Conservation (phyloP, 2,329 filamentous ascomycete species). For the Colletotrichum cordylinicola region DNA sequence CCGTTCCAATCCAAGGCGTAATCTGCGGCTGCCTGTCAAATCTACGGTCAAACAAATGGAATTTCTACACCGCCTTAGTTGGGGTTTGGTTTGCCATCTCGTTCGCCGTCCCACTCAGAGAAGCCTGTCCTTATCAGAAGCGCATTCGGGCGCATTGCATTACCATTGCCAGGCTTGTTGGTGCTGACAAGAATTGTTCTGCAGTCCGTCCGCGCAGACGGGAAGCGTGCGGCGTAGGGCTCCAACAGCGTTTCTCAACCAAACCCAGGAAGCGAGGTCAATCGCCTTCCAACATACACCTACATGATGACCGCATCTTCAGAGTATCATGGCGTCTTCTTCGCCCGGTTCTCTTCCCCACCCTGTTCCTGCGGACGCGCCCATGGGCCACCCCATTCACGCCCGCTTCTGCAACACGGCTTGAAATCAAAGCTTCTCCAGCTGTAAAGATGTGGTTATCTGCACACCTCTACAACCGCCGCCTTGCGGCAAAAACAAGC, state of each 20-base stretch:
- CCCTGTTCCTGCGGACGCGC: not conserved
- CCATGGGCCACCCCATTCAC: constrained; percentile 1
- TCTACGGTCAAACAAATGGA: not conserved
- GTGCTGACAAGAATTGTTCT: constrained; percentile 16
- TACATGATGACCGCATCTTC: constrained; percentile 21
- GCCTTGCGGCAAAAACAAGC: constrained; percentile 7
- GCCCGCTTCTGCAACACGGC: constrained; percentile 14
- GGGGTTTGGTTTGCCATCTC: not conserved
- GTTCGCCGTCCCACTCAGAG: constrained; percentile 11
- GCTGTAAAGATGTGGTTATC: not conserved
- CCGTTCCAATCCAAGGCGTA: not conserved
- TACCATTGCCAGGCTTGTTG: constrained; percentile 1
- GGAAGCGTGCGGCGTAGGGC: not conserved
- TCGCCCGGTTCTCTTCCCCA: constrained; percentile 1
- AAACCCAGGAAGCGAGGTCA: not conserved
- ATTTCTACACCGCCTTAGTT: constrained; percentile 7
- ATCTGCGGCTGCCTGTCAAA: not conserved
- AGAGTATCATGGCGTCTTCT: constrained; percentile 11
- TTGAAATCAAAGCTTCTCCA: constrained; percentile 8
- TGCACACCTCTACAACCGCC: constrained; percentile 10
- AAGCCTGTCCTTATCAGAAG: constrained; percentile 18
- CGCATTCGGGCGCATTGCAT: not conserved
- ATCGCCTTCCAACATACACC: constrained; percentile 12
- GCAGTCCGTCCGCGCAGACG: not conserved
- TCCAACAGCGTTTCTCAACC: not conserved